These are phyloP conservation scores for Suillus subluteus DNA, from an alignment of 768 basidiomycete genomes.

Conservation along the genomic window DNA sequence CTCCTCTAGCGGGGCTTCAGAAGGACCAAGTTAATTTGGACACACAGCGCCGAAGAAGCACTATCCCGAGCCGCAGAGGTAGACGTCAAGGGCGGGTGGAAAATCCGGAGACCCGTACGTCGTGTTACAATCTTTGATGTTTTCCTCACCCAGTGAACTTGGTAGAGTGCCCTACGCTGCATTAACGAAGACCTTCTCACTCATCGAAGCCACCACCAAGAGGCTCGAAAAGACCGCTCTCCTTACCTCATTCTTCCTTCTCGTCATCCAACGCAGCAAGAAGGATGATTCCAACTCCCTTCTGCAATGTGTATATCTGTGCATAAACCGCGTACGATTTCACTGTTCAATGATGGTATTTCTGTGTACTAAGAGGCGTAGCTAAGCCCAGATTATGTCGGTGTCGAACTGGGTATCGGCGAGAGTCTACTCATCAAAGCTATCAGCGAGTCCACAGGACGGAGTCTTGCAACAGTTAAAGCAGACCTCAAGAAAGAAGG, in stretches of 20 bases:
- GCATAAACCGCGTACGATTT: constrained; percentile 83
- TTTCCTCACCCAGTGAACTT: constrained; percentile 3
- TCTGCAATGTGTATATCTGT: constrained; percentile 90
- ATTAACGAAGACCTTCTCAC: constrained; percentile 81
- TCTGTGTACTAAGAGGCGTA: constrained; percentile 34
- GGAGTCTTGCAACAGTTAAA: constrained; percentile 81
- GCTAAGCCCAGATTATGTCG: constrained; percentile 94
- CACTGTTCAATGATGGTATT: background rate
- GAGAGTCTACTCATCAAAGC: constrained; percentile 94
- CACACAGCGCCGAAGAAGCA: constrained; percentile 62
- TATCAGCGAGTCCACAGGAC: constrained; percentile 93
- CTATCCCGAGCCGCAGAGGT: constrained; percentile 64
- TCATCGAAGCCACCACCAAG: constrained; percentile 95
- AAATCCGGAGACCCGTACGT: constrained; percentile 81
- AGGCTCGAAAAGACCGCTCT: constrained; percentile 90
- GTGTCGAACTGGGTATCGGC: constrained; percentile 94
- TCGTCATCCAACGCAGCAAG: constrained; percentile 87
- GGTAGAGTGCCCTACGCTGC: constrained; percentile 92
- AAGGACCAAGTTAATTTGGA: constrained; percentile 10
- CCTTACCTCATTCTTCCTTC: constrained; percentile 85
- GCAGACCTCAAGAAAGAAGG: constrained; percentile 93
- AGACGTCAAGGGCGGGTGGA: constrained; percentile 84
- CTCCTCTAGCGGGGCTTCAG: background rate
- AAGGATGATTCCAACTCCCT: constrained; percentile 74
- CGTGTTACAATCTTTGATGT: background rate